Percentiles rank a stretch among this genome's conserved stretches.
Evolutionary conservation across 2,329 filamentous ascomycete species (phyloP).

Genomic region (Colletotrichum liaoningense): DNA sequence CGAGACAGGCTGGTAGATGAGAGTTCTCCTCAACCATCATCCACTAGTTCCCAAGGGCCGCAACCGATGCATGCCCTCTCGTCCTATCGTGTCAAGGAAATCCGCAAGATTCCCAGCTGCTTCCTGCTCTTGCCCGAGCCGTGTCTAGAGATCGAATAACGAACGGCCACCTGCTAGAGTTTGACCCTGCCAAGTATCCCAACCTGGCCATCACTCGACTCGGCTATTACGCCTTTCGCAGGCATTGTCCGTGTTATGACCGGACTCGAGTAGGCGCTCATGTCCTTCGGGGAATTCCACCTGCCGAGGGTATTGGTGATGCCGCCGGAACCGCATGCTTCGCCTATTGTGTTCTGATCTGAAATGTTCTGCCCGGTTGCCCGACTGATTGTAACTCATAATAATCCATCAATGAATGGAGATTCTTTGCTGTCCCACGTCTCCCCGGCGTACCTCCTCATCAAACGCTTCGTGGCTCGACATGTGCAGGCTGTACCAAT

Average conservation of each 20-base stretch:
- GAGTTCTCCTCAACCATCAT: not conserved
- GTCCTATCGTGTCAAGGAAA: constrained; percentile 19
- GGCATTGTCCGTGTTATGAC: constrained; percentile 20
- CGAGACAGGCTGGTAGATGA: constrained; percentile 9
- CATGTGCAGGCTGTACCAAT: constrained; percentile 59
- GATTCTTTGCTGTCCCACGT: constrained; percentile 21
- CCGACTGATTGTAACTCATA: constrained; percentile 30
- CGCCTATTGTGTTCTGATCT: constrained; percentile 7
- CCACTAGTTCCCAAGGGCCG: not conserved
- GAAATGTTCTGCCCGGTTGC: constrained; percentile 28
- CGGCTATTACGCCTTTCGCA: constrained; percentile 35
- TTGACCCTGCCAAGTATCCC: constrained; percentile 36
- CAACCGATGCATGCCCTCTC: not conserved
- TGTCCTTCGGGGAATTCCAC: constrained; percentile 39
- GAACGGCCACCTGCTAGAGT: constrained; percentile 30
- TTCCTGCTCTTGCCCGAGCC: constrained; percentile 27
- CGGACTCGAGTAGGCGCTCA: constrained; percentile 28
- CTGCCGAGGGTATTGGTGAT: constrained; percentile 37
- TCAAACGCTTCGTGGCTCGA: constrained; percentile 68
- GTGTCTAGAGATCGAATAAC: constrained; percentile 5
- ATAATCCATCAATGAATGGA: constrained; percentile 23
- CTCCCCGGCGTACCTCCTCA: constrained; percentile 23
- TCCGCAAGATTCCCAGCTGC: constrained; percentile 13
- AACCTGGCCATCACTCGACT: constrained; percentile 36
- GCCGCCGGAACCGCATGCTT: constrained; percentile 16